phyloP scores from a whole-genome alignment of 345 rosid genomes.

The Raphanus raphanistrum region DNA sequence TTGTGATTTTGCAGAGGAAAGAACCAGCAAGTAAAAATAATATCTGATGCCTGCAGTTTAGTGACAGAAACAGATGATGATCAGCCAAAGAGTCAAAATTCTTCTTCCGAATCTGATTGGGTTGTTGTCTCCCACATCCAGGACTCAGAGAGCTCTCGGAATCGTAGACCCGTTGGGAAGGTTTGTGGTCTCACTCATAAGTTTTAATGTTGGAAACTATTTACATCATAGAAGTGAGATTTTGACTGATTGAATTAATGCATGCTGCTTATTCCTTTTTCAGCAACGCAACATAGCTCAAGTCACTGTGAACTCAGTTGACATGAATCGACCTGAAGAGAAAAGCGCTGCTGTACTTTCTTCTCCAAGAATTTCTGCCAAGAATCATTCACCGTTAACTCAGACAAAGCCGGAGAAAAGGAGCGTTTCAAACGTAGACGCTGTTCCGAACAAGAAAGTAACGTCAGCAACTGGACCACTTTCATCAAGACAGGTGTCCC shows the following conservation, averaged over 20 bases:
- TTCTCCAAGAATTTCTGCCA: constrained; percentile 54
- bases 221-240: background rate
- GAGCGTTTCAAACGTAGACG: constrained; percentile 40
- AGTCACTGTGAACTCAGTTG: constrained; percentile 29
- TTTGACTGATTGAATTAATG: background rate
- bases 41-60: constrained; percentile 48
- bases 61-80: constrained; percentile 46
- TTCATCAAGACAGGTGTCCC: constrained; percentile 45
- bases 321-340: constrained; percentile 64
- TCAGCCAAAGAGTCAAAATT: constrained; percentile 45
- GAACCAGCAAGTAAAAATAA: constrained; percentile 49
- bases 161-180: constrained; percentile 44
- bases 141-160: constrained; percentile 45
- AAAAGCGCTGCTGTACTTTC: constrained; percentile 51
- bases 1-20: constrained; percentile 48
- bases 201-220: background rate
- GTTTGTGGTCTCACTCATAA: constrained; percentile 34
- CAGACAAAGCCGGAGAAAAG: constrained; percentile 53
- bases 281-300: constrained; percentile 29
- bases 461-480: constrained; percentile 40
- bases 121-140: constrained; percentile 46
- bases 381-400: constrained; percentile 36
- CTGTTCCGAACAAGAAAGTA: constrained; percentile 43
- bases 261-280: background rate
- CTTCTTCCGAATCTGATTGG: constrained; percentile 52